Base-by-base conservation (phyloP, 306 rosid species). In the Lathyrus sativus region DNA sequence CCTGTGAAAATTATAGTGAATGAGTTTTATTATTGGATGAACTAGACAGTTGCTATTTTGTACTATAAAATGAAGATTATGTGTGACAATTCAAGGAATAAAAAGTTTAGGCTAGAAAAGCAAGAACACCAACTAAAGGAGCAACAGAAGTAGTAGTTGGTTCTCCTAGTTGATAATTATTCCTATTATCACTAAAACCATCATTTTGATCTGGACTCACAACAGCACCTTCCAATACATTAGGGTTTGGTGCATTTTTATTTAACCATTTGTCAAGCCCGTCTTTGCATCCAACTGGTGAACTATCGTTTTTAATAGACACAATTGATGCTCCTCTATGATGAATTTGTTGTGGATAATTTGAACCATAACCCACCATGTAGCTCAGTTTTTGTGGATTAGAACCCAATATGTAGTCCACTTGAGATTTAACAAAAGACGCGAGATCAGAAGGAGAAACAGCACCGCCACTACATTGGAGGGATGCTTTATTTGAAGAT, bases 271-370 rank as follows among this genome's bases (percentile, higher is more conserved):
- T 10, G 0, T 49, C 48, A 42, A 22, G 85, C 0, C 92, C 91
- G 0, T 66, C 91, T 61, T 84, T 3, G 62, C 90, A 88, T 4
- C 76, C n/a, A 11, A 86, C 77, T 4, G 72, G 75, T 2, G 68
- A 3, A 0, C 37, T 26, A 26, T 26, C 29, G 3, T 26, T 26
- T 26, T 26, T 26, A 26, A 26, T 26, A 26, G 29, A 26, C 29
- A 26, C 68, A 49, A 85, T 88, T 15, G 97, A 90, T 10, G 89
- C 86, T 74, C 63, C 95, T 76, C 95, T 90, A 18, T 88, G 97
- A 72, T 86, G 95, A 57, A 78, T 35, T 6, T 81, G 74, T 1
- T 72, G 54, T 0, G 88, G 90, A 49, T 70, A 88, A 0, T 68
- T 86, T 44, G 85, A 6, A 2, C 89, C 92, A 0, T 73, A 79